Percentiles rank a stretch among this genome's conserved stretches.
These are phyloP conservation scores for Nicotiana sylvestris DNA, from an alignment of 257 asterid species.

Conservation along the genomic window DNA sequence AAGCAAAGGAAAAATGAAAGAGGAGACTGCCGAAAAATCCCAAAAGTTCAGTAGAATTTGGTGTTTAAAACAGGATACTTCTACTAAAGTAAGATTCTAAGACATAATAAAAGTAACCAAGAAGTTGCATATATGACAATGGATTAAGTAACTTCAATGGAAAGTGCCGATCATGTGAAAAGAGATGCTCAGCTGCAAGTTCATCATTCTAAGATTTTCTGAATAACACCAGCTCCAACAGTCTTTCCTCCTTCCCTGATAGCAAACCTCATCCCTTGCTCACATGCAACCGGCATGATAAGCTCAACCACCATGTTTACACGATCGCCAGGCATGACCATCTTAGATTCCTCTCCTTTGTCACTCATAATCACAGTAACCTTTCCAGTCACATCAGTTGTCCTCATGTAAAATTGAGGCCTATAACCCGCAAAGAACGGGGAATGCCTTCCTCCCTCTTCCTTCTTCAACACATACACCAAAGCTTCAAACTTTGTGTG, in stretches of 20 bases:
- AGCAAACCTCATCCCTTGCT: constrained; percentile 97
- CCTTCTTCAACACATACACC: constrained; percentile 96
- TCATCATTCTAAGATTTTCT: constrained; percentile 60
- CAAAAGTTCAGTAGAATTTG: constrained; percentile 22
- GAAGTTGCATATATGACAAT: constrained; percentile 13
- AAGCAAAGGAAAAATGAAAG: not conserved
- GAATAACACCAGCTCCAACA: constrained; percentile 92
- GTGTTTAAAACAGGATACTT: constrained; percentile 25
- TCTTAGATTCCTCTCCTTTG: constrained; percentile 77
- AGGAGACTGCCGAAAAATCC: not conserved
- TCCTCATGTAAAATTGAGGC: constrained; percentile 98
- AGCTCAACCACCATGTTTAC: constrained; percentile 96
- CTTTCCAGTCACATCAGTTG: constrained; percentile 75
- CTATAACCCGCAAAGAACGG: constrained; percentile 89
- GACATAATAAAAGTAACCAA: constrained; percentile 13
- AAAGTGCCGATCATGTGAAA: not conserved
- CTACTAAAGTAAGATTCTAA: constrained; percentile 32
- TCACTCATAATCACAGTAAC: constrained; percentile 39
- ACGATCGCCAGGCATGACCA: constrained; percentile 97
- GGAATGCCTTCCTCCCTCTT: constrained; percentile 97
- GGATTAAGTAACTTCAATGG: constrained; percentile 3
- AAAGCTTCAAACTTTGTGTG: constrained; percentile 70
- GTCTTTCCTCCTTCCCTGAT: constrained; percentile 97
- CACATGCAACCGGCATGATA: constrained; percentile 88
- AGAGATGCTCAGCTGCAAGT: not conserved